Conservation (phyloP, 768 basidiomycete genomes). For the Hortiboletus campestris region DNA sequence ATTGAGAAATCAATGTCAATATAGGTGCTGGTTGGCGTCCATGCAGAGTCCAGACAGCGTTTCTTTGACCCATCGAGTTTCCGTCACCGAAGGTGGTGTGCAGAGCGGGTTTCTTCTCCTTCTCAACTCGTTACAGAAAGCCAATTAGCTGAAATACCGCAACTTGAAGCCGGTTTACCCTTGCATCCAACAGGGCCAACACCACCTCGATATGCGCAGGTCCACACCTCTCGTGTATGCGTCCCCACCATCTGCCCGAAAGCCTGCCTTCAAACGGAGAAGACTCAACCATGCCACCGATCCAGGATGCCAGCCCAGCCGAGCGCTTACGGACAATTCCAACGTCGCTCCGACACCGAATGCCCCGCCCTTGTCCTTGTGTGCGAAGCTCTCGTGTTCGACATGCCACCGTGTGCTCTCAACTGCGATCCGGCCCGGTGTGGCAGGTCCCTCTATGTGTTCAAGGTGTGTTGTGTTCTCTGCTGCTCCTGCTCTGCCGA, state of each 20-base stretch:
- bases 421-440: constrained; percentile 14
- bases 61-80: background rate
- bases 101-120: background rate
- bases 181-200: background rate
- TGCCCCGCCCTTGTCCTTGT: background rate
- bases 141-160: background rate
- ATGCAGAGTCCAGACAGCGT: background rate
- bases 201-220: constrained; percentile 15
- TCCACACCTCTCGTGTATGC: constrained; percentile 12
- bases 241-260: constrained; percentile 14
- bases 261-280: constrained; percentile 26
- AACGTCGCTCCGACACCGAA: constrained; percentile 8
- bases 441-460: constrained; percentile 11
- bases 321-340: constrained; percentile 20
- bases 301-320: constrained; percentile 11
- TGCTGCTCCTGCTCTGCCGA: background rate
- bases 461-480: constrained; percentile 19
- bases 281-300: constrained; percentile 20
- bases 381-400: constrained; percentile 26
- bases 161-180: background rate
- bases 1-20: constrained; percentile 20
- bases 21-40: too few species aligned
- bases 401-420: constrained; percentile 31
- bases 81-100: background rate
- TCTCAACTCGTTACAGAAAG: background rate